Evolutionary conservation across 768 basidiomycete genomes (phyloP), one percentile per base, ranked within the genome.

Genomic region (Phaeotremella fagi): DNA sequence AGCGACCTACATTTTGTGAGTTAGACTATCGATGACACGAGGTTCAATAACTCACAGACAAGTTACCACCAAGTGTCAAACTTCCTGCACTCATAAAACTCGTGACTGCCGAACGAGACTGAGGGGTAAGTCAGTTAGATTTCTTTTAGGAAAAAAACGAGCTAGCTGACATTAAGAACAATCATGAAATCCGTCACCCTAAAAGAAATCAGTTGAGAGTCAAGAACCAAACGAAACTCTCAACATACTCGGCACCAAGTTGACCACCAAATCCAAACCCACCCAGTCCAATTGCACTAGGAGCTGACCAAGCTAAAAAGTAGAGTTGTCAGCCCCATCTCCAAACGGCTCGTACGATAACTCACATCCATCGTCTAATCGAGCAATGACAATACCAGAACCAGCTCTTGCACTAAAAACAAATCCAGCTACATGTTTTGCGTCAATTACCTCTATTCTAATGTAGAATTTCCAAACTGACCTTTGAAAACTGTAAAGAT

Each of bases 21-120:
- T 12, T 43, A 9, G 26, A n/a, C 9, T 29, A 12, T 20, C 2
- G 7, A 24, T 23, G 20, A 9, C 25, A 18, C 29, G 18, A 48
- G n/a, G 25, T 5, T n/a, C 23, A 24, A 16, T n/a, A 18, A 59
- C 63, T 86, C 38, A 90, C 77, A 57, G 89, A 90, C 75, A 92
- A 77, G 68, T 91, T 94, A 14, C 91, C 91, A 18, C 92, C 92
- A 2, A 95, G 77, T 2, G 87, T 90, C 54, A 99, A 71, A 5
- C 85, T 88, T 6, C 95, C 94, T 15, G 90, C 86, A 12, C 90
- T 81, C 94, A 98, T 98, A 76, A 99, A 98, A 1, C 86, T 84
- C 82, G 87, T 66, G 14, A 76, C 66, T 3, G 74, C 61, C 4
- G 49, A 50, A 28, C 62, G 51, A n/a, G 68, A 64, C 70, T 87